Evolutionary conservation across 805 yeast genomes (phyloP), one percentile per base, ranked within the genome.

Genomic region (Tetrapisispora phaffii): DNA sequence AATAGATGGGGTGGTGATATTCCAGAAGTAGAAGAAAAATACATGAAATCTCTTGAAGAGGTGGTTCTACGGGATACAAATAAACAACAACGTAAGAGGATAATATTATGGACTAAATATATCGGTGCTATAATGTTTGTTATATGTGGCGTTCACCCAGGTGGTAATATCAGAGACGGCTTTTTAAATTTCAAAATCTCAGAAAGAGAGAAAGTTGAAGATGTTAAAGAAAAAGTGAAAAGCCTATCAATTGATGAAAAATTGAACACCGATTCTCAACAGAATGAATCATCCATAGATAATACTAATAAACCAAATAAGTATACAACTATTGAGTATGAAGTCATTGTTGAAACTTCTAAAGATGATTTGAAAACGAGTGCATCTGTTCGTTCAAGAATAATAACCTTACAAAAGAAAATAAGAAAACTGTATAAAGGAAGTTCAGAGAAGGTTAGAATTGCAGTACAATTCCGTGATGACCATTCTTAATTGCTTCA

Each of bases 1-100:
- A 85, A 82, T 53, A 69, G 93, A 51, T 84, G 90, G 90, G 90
- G 90, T 31, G 86, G 84, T 3, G 87, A 81, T 50, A 66, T 82
- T 13, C 83, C 86, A 15, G 77, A 74, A 34, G 63, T 67, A 39
- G 80, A 78, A 50, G 74, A 70, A 44, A 59, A 50, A 19, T 73
- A 69, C 53, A 74, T 74, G 51, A 59, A 68, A 10, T 65, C 67
- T 7, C 58, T 78, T 32, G 79, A 76, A 51, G 71, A 67, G 39
- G 54, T 75, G 32, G 80, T 77, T 5, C 57, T 73, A 44, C 69
- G 75, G 42, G 71, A 67, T 38, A 72, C 73, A 3, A 61, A 65
- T 48, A 63, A 62, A 39, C 57, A 67, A 17, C 73, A 70, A 26
- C 61, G 70, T 47, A 75, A 73, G 43, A 65, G 72, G 42, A 65